A percentile compares a stretch with the other conserved stretches of the same genome.
Conservation (phyloP, 164 flowering plant genomes). For the Santalum album region DNA sequence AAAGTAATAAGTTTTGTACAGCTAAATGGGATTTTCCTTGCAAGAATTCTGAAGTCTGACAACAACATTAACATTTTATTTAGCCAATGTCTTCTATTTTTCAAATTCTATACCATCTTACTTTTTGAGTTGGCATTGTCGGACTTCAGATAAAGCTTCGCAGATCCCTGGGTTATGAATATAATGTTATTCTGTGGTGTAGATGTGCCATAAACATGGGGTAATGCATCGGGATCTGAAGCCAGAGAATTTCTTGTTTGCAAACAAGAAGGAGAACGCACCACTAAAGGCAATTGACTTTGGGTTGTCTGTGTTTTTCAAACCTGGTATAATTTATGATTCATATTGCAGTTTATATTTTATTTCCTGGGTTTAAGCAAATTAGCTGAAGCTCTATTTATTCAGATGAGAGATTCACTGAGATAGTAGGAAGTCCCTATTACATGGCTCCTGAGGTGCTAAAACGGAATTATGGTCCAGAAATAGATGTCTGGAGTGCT, state of each 20-base stretch:
- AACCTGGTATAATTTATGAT: slow-evolving; percentile 46
- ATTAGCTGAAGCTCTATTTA: slow-evolving; percentile 11
- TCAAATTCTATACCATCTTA: too few relatives aligned
- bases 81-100: too few relatives aligned
- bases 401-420: slow-evolving; percentile 66
- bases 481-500: slow-evolving; percentile 93
- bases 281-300: slow-evolving; percentile 84
- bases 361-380: neutral
- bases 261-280: slow-evolving; percentile 76
- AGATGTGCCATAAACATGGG: slow-evolving; percentile 92
- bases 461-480: slow-evolving; percentile 76
- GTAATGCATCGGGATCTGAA: slow-evolving; percentile 96
- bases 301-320: slow-evolving; percentile 82
- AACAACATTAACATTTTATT: too few relatives aligned
- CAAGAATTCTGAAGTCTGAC: too few relatives aligned
- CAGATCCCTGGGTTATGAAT: too few relatives aligned
- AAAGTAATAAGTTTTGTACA: too few relatives aligned
- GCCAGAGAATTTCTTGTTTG: slow-evolving; percentile 91
- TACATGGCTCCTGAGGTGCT: slow-evolving; percentile 99
- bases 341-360: neutral
- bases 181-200: slow-evolving; percentile 13
- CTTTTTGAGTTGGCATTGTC: too few relatives aligned
- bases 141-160: too few relatives aligned
- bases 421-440: slow-evolving; percentile 94
- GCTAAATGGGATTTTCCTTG: too few relatives aligned